Conservation (phyloP, 1,284 basidiomycete genomes). For the Fistulinella cinereoalba region DNA sequence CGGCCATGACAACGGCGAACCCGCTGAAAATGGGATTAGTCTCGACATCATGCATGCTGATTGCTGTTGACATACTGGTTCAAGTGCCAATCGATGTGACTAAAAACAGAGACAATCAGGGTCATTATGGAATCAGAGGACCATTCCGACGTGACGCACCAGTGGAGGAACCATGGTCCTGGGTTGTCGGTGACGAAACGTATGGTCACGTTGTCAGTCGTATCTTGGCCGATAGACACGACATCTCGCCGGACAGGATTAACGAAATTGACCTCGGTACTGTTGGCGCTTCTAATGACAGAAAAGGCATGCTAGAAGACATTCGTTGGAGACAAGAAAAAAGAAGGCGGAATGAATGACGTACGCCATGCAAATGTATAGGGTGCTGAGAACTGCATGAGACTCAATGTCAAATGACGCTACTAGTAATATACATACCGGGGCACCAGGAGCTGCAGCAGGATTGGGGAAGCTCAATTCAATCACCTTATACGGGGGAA, state of each 20-base stretch:
- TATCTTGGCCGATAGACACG: constrained; percentile 14
- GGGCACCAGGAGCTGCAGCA: constrained; percentile 24
- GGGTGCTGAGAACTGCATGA: constrained; percentile 24
- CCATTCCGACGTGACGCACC: constrained; percentile 24
- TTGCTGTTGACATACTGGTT: constrained; percentile 25
- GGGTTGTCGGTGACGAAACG: constrained; percentile 46
- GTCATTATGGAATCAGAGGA: not conserved
- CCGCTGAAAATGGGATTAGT: constrained; percentile 23
- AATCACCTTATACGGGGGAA: constrained; percentile 32
- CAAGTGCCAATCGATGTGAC: constrained; percentile 41
- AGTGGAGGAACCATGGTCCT: constrained; percentile 50
- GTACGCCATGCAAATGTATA: constrained; percentile 37
- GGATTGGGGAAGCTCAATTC: constrained; percentile 35
- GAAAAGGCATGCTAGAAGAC: constrained; percentile 22
- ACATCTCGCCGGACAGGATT: constrained; percentile 31
- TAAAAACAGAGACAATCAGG: constrained; percentile 5
- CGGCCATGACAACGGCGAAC: constrained; percentile 36
- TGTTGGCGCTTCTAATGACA: constrained; percentile 25
- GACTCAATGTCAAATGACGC: constrained; percentile 3
- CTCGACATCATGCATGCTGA: not conserved
- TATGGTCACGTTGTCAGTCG: constrained; percentile 40
- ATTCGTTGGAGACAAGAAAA: not conserved
- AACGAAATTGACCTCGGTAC: constrained; percentile 17
- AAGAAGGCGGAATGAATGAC: not conserved
- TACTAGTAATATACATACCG: constrained; percentile 28